A percentile compares a stretch with the other conserved stretches of the same genome.
Conservation (phyloP, 371 early-diverging fungal genomes). For the Mortierella sp. region DNA sequence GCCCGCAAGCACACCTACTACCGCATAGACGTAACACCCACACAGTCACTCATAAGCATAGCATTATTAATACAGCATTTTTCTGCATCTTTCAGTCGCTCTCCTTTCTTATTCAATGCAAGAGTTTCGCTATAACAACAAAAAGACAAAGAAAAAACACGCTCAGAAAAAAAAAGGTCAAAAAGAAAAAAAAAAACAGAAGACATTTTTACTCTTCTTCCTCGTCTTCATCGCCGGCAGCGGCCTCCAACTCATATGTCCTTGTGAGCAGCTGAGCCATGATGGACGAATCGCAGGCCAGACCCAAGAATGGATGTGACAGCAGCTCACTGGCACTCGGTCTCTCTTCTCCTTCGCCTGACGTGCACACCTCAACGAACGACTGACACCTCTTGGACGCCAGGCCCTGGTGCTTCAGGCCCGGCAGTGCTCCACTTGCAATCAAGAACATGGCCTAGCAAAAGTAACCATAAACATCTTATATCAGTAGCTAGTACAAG, state of each 20-base stretch:
- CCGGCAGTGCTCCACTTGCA: slow-evolving; percentile 73
- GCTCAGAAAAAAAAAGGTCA: background rate
- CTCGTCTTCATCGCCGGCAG: slow-evolving; percentile 15
- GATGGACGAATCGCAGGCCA: slow-evolving; percentile 32
- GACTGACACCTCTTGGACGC: slow-evolving; percentile 68
- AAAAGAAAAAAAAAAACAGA: background rate
- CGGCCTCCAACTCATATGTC: slow-evolving; percentile 51
- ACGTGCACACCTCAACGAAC: slow-evolving; percentile 65
- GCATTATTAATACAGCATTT: background rate
- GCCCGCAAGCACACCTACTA: background rate
- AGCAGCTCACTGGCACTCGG: slow-evolving; percentile 64
- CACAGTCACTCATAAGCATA: background rate
- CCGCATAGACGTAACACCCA: background rate
- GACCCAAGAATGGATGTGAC: slow-evolving; percentile 46
- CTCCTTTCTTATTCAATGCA: background rate
- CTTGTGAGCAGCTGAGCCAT: slow-evolving; percentile 36
- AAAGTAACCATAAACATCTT: too few species aligned
- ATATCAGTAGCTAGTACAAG: too few species aligned
- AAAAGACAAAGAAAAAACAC: background rate
- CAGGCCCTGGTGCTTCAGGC: slow-evolving; percentile 64
- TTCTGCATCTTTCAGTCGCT: background rate
- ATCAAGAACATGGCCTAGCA: slow-evolving; percentile 74
- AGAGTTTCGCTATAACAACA: background rate
- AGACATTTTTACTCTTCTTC: slow-evolving; percentile 14
- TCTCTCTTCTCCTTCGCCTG: slow-evolving; percentile 61